Evolutionary conservation across 129 eudicot genomes (phyloP), one percentile per base, ranked within the genome.

Genomic region (Ambrosia artemisiifolia): DNA sequence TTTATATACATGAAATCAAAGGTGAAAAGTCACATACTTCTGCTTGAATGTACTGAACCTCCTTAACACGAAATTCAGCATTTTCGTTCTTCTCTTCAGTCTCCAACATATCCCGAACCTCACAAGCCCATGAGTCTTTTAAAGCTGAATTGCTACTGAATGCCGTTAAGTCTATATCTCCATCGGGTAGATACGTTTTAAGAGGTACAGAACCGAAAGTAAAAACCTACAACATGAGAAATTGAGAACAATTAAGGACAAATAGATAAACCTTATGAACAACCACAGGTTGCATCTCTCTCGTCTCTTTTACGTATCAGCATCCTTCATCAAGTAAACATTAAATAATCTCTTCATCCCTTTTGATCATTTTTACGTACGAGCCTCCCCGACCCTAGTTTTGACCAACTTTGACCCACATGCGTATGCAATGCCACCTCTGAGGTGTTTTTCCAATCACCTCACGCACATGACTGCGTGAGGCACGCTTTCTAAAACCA

Each of bases 141-240:
- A 86, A 78, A 32, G 53, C 70, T 70, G 83, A 77, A 70, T 78
- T 77, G 24, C 88, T 79, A 79, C 91, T 80, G 69, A 92, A 88
- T 54, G 90, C 86, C 32, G 93, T 86, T 74, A 92, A 46, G 74
- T 92, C 97, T 34, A 92, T 88, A 79, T 92, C 97, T 59, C 96
- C 97, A 84, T 92, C 97, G 20, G 97, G 96, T 65, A 92, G 83
- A 77, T 92, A 92, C 6, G 97, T 92, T 75, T 92, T 92, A 74
- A 92, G 84, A 51, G 97, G 97, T 28, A 88, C 97, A 36, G 97
- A 92, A 30, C 97, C 97, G 57, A 86, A 92, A 67, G 93, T 88
- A 64, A 82, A 92, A 43, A 92, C 97, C 97, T 92, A 77, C 47
- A 76, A 51, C 46, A 50, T 38, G 19, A 28, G 42, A 28, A 55